Conservation (phyloP, 768 basidiomycete species). For the Lactarius evosmus region DNA sequence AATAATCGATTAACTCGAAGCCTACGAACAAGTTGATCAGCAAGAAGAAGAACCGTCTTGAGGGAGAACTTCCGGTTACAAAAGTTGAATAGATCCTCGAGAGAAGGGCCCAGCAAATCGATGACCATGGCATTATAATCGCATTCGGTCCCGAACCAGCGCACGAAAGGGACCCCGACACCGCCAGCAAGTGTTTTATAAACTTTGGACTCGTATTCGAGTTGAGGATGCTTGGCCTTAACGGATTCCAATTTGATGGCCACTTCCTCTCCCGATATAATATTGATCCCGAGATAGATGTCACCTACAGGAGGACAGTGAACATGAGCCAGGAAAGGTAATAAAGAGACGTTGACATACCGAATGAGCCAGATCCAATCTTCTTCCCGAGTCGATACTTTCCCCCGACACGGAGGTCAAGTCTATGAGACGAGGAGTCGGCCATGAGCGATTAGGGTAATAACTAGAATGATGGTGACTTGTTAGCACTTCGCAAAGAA, state of each 20-base stretch:
- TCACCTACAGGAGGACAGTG: constrained; percentile 56
- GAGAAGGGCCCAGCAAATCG: constrained; percentile 89
- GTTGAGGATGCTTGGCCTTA: constrained; percentile 99
- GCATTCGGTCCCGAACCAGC: constrained; percentile 94
- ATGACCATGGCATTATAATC: constrained; percentile 99
- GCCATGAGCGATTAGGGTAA: constrained; percentile 49
- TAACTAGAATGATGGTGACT: constrained; percentile 13
- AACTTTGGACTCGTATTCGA: constrained; percentile 95
- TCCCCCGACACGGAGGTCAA: constrained; percentile 86
- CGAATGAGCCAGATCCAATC: constrained; percentile 98
- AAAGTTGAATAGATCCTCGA: constrained; percentile 91
- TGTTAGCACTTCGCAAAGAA: constrained; percentile 11
- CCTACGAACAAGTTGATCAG: constrained; percentile 84
- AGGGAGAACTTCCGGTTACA: constrained; percentile 97
- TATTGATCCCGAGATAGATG: constrained; percentile 99
- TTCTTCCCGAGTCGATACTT: constrained; percentile 99
- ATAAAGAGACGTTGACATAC: constrained; percentile 46
- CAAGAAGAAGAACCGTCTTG: constrained; percentile 94
- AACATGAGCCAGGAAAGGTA: background rate
- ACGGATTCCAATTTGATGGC: constrained; percentile 99
- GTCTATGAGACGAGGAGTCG: constrained; percentile 65
- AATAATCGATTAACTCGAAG: background rate
- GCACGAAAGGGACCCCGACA: constrained; percentile 96
- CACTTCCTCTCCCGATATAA: constrained; percentile 99
- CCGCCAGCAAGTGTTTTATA: constrained; percentile 99